These are phyloP conservation scores for Rhododendron williamsianum DNA, from an alignment of 148 eudicot species.

Conservation along the genomic window DNA sequence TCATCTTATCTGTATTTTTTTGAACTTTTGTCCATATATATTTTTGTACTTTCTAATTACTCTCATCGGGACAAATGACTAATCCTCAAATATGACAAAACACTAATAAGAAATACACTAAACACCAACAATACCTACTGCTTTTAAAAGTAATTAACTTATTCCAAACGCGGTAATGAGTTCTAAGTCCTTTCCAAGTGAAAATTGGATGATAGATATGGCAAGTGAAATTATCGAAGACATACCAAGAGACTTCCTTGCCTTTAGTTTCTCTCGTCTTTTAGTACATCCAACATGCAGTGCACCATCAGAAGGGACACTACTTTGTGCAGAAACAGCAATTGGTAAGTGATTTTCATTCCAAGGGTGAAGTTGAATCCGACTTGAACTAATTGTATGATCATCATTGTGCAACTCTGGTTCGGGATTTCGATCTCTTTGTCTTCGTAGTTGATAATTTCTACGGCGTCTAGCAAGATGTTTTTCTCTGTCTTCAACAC, in stretches of 20 bases:
- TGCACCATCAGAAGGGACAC: slow-evolving; percentile 2
- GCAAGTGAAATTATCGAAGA: not conserved
- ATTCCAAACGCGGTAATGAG: not conserved
- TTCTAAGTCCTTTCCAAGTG: not conserved
- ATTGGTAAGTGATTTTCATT: slow-evolving; percentile 1
- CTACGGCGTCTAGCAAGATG: slow-evolving; percentile 65
- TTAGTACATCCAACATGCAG: not conserved
- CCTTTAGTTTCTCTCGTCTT: not conserved
- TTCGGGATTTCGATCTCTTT: slow-evolving; percentile 37
- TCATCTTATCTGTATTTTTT: not conserved
- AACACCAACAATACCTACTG: not conserved
- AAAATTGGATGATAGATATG: too few relatives aligned
- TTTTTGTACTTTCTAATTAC: not conserved
- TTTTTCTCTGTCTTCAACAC: slow-evolving; percentile 43
- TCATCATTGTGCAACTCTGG: not conserved
- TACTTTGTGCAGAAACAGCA: not conserved
- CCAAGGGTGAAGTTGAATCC: not conserved
- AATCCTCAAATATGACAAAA: not conserved
- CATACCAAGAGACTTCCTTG: not conserved
- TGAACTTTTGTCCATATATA: not conserved
- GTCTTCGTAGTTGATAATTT: slow-evolving; percentile 51
- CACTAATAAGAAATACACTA: not conserved
- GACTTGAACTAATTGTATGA: not conserved
- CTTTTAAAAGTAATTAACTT: not conserved
- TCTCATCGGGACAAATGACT: not conserved